A percentile compares a stretch with the other conserved stretches of the same genome.
Conservation (phyloP, 768 basidiomycete genomes). For the Xerocomellus intermedius region DNA sequence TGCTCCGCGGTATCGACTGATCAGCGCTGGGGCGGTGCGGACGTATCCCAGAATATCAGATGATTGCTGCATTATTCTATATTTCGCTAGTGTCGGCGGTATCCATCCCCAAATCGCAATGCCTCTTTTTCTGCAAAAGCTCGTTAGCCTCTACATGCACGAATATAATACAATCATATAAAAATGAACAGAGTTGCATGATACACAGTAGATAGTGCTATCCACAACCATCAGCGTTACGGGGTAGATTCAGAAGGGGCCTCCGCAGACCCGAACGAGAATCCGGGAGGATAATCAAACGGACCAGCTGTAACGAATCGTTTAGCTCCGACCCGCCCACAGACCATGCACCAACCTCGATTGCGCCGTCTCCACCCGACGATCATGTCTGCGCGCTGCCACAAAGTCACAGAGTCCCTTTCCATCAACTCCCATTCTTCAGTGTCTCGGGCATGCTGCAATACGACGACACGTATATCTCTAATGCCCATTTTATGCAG, state of each 20-base stretch:
- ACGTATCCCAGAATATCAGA: no score
- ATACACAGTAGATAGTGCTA: background rate
- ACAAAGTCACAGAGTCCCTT: constrained; percentile 8
- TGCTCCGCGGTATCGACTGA: background rate
- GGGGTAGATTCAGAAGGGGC: background rate
- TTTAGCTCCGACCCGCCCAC: background rate
- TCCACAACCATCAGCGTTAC: background rate
- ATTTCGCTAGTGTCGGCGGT: background rate
- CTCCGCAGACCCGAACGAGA: background rate
- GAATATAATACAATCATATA: background rate
- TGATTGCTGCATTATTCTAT: background rate
- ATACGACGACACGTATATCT: constrained; percentile 15
- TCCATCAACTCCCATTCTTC: constrained; percentile 17
- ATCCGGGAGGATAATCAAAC: constrained; percentile 9
- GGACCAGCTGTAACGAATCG: constrained; percentile 3
- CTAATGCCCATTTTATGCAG: constrained; percentile 8
- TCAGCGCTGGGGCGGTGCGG: background rate
- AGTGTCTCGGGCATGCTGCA: constrained; percentile 8
- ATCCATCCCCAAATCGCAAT: background rate
- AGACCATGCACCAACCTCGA: constrained; percentile 4
- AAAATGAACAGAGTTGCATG: background rate
- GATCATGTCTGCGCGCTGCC: constrained; percentile 12
- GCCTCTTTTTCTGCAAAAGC: background rate
- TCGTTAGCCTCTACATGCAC: background rate
- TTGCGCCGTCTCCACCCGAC: constrained; percentile 12